phyloP scores from a whole-genome alignment of 2,329 filamentous ascomycete species.

The Colletotrichum orchidophilum region DNA sequence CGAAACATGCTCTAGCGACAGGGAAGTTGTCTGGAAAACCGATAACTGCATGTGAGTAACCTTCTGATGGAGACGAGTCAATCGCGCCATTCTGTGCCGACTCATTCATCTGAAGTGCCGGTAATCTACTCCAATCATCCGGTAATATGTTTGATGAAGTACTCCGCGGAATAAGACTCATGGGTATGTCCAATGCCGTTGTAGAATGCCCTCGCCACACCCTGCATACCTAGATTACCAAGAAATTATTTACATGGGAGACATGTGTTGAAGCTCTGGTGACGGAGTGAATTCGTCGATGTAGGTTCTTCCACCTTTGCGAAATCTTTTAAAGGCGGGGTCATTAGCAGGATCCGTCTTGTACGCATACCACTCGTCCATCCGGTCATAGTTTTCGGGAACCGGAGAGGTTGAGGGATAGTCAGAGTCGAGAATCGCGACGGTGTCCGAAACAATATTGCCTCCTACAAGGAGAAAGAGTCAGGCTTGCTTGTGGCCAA shows the following conservation, averaged over 20 bases:
- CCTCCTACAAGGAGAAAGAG: neutral
- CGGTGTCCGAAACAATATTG: neutral
- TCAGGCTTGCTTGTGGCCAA: neutral
- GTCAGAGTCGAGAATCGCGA: neutral
- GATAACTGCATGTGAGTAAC: neutral
- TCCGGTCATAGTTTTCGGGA: neutral
- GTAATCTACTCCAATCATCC: neutral
- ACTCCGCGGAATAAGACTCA: neutral
- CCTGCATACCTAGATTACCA: neutral
- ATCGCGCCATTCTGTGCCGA: neutral
- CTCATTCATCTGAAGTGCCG: neutral
- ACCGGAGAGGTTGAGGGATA: neutral
- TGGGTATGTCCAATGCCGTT: neutral
- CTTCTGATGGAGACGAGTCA: neutral
- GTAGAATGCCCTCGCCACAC: neutral
- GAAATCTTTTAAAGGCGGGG: neutral
- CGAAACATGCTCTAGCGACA: accelerated
- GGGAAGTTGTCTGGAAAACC: neutral
- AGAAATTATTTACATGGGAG: neutral
- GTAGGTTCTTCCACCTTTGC: neutral
- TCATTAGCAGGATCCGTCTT: neutral
- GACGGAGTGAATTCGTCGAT: neutral
- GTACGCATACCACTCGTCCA: neutral
- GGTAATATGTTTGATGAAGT: neutral
- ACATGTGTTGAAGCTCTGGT: neutral